A percentile compares a stretch with the other conserved stretches of the same genome.
phyloP scores from a whole-genome alignment of 2,329 filamentous ascomycete genomes.

The Stemphylium lycopersici region DNA sequence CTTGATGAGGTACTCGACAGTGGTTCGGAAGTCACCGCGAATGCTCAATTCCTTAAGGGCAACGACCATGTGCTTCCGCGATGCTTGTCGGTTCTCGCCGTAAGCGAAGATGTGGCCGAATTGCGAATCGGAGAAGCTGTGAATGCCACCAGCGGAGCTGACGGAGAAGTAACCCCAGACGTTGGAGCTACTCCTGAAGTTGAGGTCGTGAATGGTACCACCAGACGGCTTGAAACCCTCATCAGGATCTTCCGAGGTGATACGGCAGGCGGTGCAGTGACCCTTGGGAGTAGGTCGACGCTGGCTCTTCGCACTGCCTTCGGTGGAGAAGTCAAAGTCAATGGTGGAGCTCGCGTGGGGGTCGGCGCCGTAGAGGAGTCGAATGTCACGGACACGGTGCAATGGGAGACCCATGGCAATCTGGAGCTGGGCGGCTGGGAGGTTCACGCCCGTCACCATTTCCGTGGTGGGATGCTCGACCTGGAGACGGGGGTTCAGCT shows the following conservation, averaged over 20 bases:
- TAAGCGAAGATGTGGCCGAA: conserved; percentile 99
- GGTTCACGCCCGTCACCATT: conserved; percentile 97
- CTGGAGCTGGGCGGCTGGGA: conserved; percentile 96
- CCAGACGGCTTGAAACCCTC: conserved; percentile 99
- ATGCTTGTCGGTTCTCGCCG: conserved; percentile 94
- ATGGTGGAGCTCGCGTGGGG: conserved; percentile 85
- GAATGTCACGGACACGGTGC: conserved; percentile 94
- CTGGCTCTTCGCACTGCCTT: conserved; percentile 82
- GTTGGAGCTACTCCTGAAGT: conserved; percentile 98
- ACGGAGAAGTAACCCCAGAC: conserved; percentile 99
- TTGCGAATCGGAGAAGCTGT: conserved; percentile 98
- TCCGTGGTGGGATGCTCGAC: conserved; percentile 99
- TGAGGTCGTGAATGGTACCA: conserved; percentile 98
- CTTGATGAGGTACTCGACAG: conserved; percentile 98
- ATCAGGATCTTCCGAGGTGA: conserved; percentile 97
- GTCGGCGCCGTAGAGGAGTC: conserved; percentile 93
- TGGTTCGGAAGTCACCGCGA: conserved; percentile 98
- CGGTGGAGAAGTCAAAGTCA: conserved; percentile 93
- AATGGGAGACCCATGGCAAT: conserved; percentile 98
- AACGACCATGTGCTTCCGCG: conserved; percentile 98
- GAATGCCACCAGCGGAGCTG: conserved; percentile 92
- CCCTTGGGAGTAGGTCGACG: conserved; percentile 91
- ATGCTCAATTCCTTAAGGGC: conserved; percentile 98
- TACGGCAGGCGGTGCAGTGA: conserved; percentile 97
- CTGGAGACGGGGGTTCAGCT: conserved; percentile 97